Evolutionary conservation across 2,329 filamentous ascomycete species (phyloP), one percentile per base, ranked within the genome.

Genomic region (Neofusicoccum laricinum): DNA sequence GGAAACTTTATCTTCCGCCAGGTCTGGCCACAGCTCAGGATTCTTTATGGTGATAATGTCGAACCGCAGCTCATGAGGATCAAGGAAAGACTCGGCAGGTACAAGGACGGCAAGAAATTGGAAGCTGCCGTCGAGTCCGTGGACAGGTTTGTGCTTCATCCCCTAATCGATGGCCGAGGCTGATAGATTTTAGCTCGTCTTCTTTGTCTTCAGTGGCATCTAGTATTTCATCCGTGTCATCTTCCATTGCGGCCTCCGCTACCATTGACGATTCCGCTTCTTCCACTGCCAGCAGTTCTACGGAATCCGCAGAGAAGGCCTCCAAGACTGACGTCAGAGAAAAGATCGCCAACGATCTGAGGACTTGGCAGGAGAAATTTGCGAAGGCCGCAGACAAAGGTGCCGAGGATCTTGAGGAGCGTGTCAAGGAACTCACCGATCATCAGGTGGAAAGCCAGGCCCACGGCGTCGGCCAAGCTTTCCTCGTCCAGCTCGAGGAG

Each of bases 41-140:
- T 90, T 14, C 80, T 97, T 4, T 98, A 98, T 72, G 86, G 89
- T 11, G 89, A 97, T 72, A 97, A 96, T 70, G 93, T 99, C 3
- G 93, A 98, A 79, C 96, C 96, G 14, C 96, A 99, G 77, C 84
- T 99, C 14, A 86, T 94, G 64, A 92, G 93, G 71, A 98, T 99
- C 71, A 91, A 92, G 12, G 90, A 97, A 79, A 88, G 93, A 50
- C 85, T 99, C 11, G 93, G 93, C 45, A 84, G 90, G 53, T 91
- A 93, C 77, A 88, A 83, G 68, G 84, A 85, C 70, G 86, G 86
- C 19, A 86, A 86, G 73, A 88, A 86, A 69, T 70, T 90, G 21
- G 83, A 88, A 68, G 83, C 85, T 40, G 84, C 81, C 17, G 78
- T 86, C 46, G 83, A 87, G 53, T 82, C 86, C 48, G 76, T 82